Percentiles rank a stretch among this genome's conserved stretches.
phyloP scores from a whole-genome alignment of 2,329 filamentous ascomycete species.

The Alternaria brassicae region DNA sequence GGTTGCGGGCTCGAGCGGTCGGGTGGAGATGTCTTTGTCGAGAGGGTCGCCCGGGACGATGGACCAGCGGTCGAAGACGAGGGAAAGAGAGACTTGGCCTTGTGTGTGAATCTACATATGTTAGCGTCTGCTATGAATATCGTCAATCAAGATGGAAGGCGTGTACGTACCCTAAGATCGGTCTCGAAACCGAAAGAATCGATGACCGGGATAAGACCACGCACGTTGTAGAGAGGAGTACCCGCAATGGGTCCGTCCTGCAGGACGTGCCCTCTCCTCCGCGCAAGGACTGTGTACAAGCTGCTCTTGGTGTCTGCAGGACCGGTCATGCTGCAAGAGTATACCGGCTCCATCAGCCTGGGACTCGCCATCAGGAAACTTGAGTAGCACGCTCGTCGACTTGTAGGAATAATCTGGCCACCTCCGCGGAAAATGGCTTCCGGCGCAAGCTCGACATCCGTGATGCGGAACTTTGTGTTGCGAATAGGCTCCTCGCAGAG shows the following conservation, averaged over 20 bases:
- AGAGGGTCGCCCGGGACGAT: slow-evolving; percentile 95
- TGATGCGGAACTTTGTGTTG: slow-evolving; percentile 97
- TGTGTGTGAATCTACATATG: slow-evolving; percentile 79
- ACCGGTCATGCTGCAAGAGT: slow-evolving; percentile 90
- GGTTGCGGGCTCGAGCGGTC: slow-evolving; percentile 84
- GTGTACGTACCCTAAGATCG: slow-evolving; percentile 68
- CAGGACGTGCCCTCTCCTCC: slow-evolving; percentile 88
- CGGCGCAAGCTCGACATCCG: slow-evolving; percentile 82
- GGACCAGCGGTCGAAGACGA: slow-evolving; percentile 95
- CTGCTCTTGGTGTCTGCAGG: slow-evolving; percentile 87
- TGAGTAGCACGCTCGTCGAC: slow-evolving; percentile 89
- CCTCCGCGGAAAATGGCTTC: slow-evolving; percentile 95
- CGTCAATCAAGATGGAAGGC: slow-evolving; percentile 21
- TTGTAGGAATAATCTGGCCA: slow-evolving; percentile 96
- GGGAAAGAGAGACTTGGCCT: slow-evolving; percentile 85
- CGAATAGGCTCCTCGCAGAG: slow-evolving; percentile 98
- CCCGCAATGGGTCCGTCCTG: slow-evolving; percentile 94
- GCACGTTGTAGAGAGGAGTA: slow-evolving; percentile 90
- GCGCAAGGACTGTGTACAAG: slow-evolving; percentile 89
- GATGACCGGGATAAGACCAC: slow-evolving; percentile 91
- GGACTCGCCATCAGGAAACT: slow-evolving; percentile 97
- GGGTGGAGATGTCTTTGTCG: slow-evolving; percentile 81
- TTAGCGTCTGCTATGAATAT: slow-evolving; percentile 5
- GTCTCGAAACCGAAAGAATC: slow-evolving; percentile 99
- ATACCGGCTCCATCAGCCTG: slow-evolving; percentile 95